Percentiles rank a stretch among this genome's conserved stretches.
phyloP scores from a whole-genome alignment of 2,329 filamentous ascomycete genomes.

The Hymenoscyphus fructigenus region DNA sequence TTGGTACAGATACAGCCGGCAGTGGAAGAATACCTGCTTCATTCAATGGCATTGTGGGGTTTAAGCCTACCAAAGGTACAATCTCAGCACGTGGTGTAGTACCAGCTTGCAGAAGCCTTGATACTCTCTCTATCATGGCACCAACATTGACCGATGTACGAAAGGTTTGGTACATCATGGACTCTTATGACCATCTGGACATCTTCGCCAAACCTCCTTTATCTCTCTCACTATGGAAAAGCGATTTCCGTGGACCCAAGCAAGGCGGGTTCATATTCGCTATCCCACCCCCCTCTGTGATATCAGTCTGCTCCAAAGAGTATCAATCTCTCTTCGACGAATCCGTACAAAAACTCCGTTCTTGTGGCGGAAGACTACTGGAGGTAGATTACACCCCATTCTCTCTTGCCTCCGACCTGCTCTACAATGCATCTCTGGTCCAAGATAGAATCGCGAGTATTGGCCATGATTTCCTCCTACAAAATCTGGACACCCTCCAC shows the following conservation, averaged over 20 bases:
- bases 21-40: constrained; percentile 49
- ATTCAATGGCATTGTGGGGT: constrained; percentile 50
- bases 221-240: constrained; percentile 31
- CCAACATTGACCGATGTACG: constrained; percentile 47
- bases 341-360: constrained; percentile 39
- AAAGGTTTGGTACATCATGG: constrained; percentile 48
- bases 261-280: constrained; percentile 47
- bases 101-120: constrained; percentile 52
- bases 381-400: constrained; percentile 47
- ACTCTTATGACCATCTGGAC: constrained; percentile 47
- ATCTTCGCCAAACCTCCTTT: constrained; percentile 45
- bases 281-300: constrained; percentile 44
- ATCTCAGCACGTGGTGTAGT: constrained; percentile 48
- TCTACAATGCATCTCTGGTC: constrained; percentile 54
- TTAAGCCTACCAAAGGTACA: constrained; percentile 49
- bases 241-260: constrained; percentile 31
- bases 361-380: constrained; percentile 40
- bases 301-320: constrained; percentile 43
- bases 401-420: constrained; percentile 47
- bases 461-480: constrained; percentile 39
- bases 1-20: constrained; percentile 54
- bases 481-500: constrained; percentile 43
- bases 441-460: constrained; percentile 48
- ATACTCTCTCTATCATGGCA: constrained; percentile 52
- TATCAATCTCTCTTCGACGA: constrained; percentile 43